phyloP scores from a whole-genome alignment of 192 early-diverging fungal species.

The Podochytrium sp. region DNA sequence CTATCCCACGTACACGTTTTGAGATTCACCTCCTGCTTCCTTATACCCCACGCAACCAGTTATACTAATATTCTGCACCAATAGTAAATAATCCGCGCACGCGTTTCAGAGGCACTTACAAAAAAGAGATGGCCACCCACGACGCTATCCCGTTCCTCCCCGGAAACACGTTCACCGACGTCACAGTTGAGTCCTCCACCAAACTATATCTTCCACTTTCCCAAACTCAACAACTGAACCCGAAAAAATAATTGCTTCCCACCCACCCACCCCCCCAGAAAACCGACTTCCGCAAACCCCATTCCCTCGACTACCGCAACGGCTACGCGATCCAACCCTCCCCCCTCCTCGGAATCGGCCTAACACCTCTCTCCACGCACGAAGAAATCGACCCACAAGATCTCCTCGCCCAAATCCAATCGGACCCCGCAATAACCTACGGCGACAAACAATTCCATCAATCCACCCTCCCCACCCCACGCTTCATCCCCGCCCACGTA shows the following conservation, averaged over 20 bases:
- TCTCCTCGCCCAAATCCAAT: conserved; percentile 37
- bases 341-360: conserved; percentile 42
- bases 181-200: no score
- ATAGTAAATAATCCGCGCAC: no score
- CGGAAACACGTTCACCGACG: conserved; percentile 58
- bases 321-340: conserved; percentile 54
- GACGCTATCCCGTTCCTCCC: conserved; percentile 59
- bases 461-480: not conserved
- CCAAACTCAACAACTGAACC: not conserved
- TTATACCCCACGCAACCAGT: no score
- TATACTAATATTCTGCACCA: no score
- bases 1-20: no score
- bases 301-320: conserved; percentile 60
- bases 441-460: conserved; percentile 45
- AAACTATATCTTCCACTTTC: not conserved
- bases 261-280: conserved; percentile 39
- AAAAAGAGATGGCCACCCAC: conserved; percentile 31
- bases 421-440: conserved; percentile 51
- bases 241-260: not conserved
- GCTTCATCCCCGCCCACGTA: conserved; percentile 63
- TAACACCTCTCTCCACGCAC: conserved; percentile 34
- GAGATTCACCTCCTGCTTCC: no score
- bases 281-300: conserved; percentile 55
- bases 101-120: no score
- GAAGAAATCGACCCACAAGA: conserved; percentile 33